Conservation (phyloP, 768 basidiomycete species). For the Suillus variegatus region DNA sequence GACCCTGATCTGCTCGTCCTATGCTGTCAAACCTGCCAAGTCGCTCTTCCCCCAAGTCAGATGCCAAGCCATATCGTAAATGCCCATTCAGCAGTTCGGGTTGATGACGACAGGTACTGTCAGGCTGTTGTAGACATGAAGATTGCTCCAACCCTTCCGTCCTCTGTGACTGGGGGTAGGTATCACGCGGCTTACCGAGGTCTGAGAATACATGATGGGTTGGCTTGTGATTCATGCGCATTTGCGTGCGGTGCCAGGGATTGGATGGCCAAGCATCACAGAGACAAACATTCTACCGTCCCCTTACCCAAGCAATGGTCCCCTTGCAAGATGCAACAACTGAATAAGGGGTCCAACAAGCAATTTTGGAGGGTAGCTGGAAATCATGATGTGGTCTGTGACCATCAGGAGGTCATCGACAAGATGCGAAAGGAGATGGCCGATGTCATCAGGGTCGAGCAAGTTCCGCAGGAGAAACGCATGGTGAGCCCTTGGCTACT, state of each 20-base stretch:
- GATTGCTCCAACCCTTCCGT: neutral
- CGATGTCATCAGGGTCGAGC: too few species aligned
- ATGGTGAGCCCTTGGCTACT: too few species aligned
- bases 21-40: neutral
- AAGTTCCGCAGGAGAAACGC: too few species aligned
- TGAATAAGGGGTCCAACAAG: neutral
- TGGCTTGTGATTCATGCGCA: neutral
- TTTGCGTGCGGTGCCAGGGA: neutral
- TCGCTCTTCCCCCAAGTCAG: neutral
- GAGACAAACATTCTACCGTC: neutral
- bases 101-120: neutral
- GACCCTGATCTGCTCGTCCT: neutral
- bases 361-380: neutral
- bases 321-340: neutral
- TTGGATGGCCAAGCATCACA: too few species aligned
- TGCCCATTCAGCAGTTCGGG: neutral
- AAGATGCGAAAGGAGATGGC: too few species aligned
- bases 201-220: neutral
- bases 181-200: neutral
- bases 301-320: neutral
- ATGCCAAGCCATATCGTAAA: neutral
- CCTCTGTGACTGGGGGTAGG: neutral
- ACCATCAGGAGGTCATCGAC: too few species aligned
- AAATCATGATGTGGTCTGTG: neutral
- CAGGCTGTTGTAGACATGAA: neutral